These are phyloP conservation scores for Rhizopogon vesiculosus DNA, from an alignment of 768 basidiomycete species.

Conservation along the genomic window DNA sequence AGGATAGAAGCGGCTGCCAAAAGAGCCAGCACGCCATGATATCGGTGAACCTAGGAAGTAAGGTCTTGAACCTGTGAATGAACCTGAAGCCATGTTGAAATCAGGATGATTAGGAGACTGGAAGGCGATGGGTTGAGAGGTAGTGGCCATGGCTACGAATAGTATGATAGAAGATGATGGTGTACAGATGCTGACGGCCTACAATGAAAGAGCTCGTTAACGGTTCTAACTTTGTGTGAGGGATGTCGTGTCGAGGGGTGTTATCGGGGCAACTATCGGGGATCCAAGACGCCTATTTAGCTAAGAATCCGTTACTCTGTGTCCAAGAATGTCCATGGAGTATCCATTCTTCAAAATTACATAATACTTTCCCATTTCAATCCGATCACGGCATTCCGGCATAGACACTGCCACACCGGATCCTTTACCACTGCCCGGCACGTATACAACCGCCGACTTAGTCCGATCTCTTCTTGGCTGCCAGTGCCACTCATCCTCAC, in stretches of 20 bases:
- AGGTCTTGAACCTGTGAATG: slow-evolving; percentile 48
- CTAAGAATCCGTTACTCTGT: background rate
- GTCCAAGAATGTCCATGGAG: slow-evolving; percentile 10
- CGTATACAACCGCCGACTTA: background rate
- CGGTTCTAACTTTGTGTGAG: background rate
- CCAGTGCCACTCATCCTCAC: background rate
- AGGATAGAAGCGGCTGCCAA: slow-evolving; percentile 57
- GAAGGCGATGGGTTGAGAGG: slow-evolving; percentile 43
- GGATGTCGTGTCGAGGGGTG: background rate
- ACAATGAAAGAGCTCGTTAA: background rate
- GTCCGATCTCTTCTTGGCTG: background rate
- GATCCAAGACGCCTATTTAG: background rate
- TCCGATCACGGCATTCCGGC: slow-evolving; percentile 29
- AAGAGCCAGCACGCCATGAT: slow-evolving; percentile 67
- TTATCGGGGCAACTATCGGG: slow-evolving; percentile 6
- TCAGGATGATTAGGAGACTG: slow-evolving; percentile 20
- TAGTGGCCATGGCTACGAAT: slow-evolving; percentile 26
- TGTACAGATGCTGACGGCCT: slow-evolving; percentile 6
- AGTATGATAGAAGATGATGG: background rate
- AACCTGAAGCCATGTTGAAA: slow-evolving; percentile 39
- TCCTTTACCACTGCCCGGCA: background rate
- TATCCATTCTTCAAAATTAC: slow-evolving; percentile 21
- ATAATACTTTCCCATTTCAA: slow-evolving; percentile 16
- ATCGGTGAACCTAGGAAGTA: slow-evolving; percentile 72
- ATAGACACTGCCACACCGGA: slow-evolving; percentile 5